These are phyloP conservation scores for Pseudopithomyces chartarum DNA, from an alignment of 2,329 filamentous ascomycete species.

Conservation along the genomic window DNA sequence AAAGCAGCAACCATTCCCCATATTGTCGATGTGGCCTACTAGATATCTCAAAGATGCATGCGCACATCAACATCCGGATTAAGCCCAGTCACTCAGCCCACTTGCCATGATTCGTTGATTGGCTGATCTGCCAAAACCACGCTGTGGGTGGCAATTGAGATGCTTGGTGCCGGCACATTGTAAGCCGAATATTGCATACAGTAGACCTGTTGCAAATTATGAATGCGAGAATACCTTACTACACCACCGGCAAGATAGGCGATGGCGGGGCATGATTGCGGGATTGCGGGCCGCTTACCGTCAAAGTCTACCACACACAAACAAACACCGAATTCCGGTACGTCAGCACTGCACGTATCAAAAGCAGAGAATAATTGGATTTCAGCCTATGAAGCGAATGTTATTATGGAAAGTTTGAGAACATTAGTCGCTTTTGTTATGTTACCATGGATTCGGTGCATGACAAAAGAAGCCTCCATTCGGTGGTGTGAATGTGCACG, in stretches of 20 bases:
- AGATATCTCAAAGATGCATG: too few species aligned
- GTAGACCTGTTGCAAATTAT: neutral
- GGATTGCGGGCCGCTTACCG: neutral
- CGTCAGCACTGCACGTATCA: neutral
- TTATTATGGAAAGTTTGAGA: neutral
- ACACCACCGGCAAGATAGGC: neutral
- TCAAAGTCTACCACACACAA: conserved; percentile 7
- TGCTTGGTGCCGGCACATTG: neutral
- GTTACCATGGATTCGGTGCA: neutral
- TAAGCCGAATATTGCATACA: neutral
- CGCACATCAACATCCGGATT: too few species aligned
- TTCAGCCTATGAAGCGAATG: neutral
- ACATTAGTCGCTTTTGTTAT: neutral
- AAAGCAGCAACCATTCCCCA: too few species aligned
- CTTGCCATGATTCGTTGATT: neutral
- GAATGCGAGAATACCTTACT: neutral
- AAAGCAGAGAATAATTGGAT: neutral
- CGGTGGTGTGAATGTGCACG: neutral
- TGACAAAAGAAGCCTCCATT: neutral
- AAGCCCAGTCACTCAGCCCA: too few species aligned
- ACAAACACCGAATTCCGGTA: neutral
- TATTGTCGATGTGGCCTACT: too few species aligned
- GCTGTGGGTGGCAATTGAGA: neutral
- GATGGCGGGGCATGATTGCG: neutral
- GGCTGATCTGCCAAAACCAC: neutral